Evolutionary conservation across 2,329 filamentous ascomycete species (phyloP).

Genomic region (Neophaeococcomyces aloes): DNA sequence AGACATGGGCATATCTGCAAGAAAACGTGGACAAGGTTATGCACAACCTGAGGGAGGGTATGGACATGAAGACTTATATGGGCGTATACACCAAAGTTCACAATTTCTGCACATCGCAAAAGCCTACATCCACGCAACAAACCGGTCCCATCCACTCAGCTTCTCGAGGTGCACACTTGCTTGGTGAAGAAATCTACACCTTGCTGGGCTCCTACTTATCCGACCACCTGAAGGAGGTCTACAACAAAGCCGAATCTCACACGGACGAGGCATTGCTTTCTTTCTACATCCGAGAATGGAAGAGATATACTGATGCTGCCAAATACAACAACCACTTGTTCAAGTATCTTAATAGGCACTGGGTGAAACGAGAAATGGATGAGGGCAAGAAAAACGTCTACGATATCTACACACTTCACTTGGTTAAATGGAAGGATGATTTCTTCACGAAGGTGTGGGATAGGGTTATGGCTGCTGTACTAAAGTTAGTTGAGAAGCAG

Average conservation of each 20-base stretch:
- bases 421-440: conserved; percentile 90
- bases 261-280: conserved; percentile 78
- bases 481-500: conserved; percentile 94
- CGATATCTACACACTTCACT: conserved; percentile 92
- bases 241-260: conserved; percentile 63
- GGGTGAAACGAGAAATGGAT: conserved; percentile 98
- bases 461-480: conserved; percentile 88
- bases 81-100: conserved; percentile 61
- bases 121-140: conserved; percentile 55
- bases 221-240: conserved; percentile 61
- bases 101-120: conserved; percentile 98
- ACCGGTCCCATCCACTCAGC: conserved; percentile 33
- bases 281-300: conserved; percentile 97
- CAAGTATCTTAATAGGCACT: conserved; percentile 90
- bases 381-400: conserved; percentile 98
- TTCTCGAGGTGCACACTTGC: conserved; percentile 63
- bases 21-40: conserved; percentile 85
- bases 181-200: conserved; percentile 92
- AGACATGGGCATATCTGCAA: conserved; percentile 80
- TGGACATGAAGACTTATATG: conserved; percentile 71
- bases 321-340: conserved; percentile 98
- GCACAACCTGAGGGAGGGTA: conserved; percentile 78
- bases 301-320: conserved; percentile 84
- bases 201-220: conserved; percentile 80
- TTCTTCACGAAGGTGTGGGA: conserved; percentile 74